Evolutionary conservation across 2,329 filamentous ascomycete genomes (phyloP), one percentile per base, ranked within the genome.

Genomic region (Cladosporium sp.): DNA sequence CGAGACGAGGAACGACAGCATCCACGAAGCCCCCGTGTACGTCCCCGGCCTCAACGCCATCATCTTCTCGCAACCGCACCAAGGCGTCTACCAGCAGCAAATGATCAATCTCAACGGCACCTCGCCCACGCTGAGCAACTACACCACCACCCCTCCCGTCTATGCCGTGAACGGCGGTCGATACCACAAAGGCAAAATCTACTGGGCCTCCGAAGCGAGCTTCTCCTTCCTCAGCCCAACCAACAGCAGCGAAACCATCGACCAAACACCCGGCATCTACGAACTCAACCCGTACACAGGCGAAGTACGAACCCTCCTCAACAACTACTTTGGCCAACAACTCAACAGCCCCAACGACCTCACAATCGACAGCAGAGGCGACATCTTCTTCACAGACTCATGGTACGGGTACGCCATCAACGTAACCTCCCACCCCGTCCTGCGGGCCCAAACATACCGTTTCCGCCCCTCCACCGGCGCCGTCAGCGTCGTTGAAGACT

Each of bases 351-450:
- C 73, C 45, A 71, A 75, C 58, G 73, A 76, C 51, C 61, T 70
- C 6, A 64, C 68, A 42, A 68, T 74, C 42, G 68, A 72, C 24
- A 58, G 62, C 9, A 70, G 69, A 2, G 72, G 72, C 38, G 70
- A 76, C 45, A 64, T 78, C 36, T 77, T 73, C 70, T 77, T 78
- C 62, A 76, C 74, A 1, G 74, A 77, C 56, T 69, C 72, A 5
- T 40, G 49, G 44, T 57, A 57, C 36, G 54, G 54, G 17, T 57
- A 54, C 24, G 47, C 40, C 37, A 54, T 58, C 45, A 56, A 57
- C 27, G 56, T 58, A 7, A 57, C 57, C 3, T 29, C 38, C 3
- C 51, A 55, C 19, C 57, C 57, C 3, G 54, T 54, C 7, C 48
- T 43, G 11, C 34, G 47, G n/a, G 43, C 54, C 20, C 64, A 61